These are phyloP conservation scores for Aspergillus steynii DNA, from an alignment of 495 filamentous ascomycete species.

Conservation along the genomic window DNA sequence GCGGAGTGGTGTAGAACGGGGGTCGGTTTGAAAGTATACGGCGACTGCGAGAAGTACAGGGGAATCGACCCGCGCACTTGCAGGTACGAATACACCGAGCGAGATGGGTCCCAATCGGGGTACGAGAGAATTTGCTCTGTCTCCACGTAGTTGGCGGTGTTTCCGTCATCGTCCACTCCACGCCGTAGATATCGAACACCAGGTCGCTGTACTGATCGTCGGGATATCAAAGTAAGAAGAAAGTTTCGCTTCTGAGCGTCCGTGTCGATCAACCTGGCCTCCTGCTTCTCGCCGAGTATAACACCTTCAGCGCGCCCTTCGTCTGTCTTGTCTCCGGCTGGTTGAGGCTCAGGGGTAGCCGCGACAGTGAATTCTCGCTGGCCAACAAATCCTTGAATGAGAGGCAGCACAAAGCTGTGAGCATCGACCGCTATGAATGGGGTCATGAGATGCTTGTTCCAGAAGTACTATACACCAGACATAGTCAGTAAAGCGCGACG, in stretches of 20 bases:
- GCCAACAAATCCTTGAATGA: conserved; percentile 95
- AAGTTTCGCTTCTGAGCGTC: conserved; percentile 48
- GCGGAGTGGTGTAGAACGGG: conserved; percentile 76
- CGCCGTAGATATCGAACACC: conserved; percentile 90
- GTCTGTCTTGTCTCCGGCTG: conserved; percentile 8
- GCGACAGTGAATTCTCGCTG: conserved; percentile 75
- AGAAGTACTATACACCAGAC: conserved; percentile 66
- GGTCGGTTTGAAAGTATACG: conserved; percentile 87
- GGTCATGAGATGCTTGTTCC: conserved; percentile 76
- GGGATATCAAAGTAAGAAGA: conserved; percentile 82
- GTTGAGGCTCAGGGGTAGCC: conserved; percentile 21
- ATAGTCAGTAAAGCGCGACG: neutral
- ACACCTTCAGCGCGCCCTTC: conserved; percentile 31
- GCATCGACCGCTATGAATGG: conserved; percentile 70
- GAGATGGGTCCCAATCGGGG: conserved; percentile 57
- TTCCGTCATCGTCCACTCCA: conserved; percentile 83
- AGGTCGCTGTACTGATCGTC: conserved; percentile 78
- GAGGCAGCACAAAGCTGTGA: conserved; percentile 67
- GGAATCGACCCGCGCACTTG: conserved; percentile 89
- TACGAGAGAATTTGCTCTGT: conserved; percentile 87
- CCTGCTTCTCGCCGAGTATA: conserved; percentile 36
- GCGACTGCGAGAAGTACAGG: conserved; percentile 88
- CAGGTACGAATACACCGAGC: conserved; percentile 75
- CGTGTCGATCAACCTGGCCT: conserved; percentile 24
- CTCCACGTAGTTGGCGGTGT: conserved; percentile 88